Base-by-base conservation (phyloP, 2,329 filamentous ascomycete species). In the Xylariaceae sp. region DNA sequence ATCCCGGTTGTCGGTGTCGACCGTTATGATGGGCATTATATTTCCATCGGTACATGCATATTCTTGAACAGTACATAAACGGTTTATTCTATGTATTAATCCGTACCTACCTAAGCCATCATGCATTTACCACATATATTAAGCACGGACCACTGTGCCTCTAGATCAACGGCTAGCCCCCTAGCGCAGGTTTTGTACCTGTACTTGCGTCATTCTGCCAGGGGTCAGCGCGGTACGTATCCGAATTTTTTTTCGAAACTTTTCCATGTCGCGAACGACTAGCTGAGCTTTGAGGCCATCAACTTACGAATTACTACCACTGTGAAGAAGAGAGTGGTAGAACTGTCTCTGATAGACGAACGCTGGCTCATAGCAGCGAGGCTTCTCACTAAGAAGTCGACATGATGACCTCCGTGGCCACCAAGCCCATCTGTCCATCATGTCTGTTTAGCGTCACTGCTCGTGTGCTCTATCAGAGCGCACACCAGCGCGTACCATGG, bases 351-450 rank as follows among this genome's bases (percentile, higher is more conserved):
- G 37, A 45, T 51, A 8, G 49, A 56, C 49, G 42, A 5, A 17
- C 51, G 18, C 30, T 23, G 51, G 55, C 23, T 53, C 48, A 51
- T 55, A 47, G 53, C 30, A 51, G 52, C 52, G 23, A 18, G 10
- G n/a, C 23, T 39, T 34, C 48, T 37, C 44, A 53, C 23, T 48
- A 56, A 30, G 52, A 55, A 48, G n/a, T 34, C 13, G 55, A 44
- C 8, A 64, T 58, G 56, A 71, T 68, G 68, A 62, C 63, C 34
- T 57, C 66, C 37, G 53, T 70, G 15, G 37, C 59, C 35, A 61
- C 65, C 18, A 60, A 55, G n/a, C 64, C 68, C 30, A 67, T 71
- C 62, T 71, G 68, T 35, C 70, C 70, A 7, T 70, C 68, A 45
- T 71, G 70, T 56, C 45, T 70, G 50, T 70, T 71, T 54, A 60